Percentiles rank a stretch among this genome's conserved stretches.
These are phyloP conservation scores for Sclerotinia sclerotiorum DNA, from an alignment of 2,329 filamentous ascomycete genomes.

Conservation along the genomic window DNA sequence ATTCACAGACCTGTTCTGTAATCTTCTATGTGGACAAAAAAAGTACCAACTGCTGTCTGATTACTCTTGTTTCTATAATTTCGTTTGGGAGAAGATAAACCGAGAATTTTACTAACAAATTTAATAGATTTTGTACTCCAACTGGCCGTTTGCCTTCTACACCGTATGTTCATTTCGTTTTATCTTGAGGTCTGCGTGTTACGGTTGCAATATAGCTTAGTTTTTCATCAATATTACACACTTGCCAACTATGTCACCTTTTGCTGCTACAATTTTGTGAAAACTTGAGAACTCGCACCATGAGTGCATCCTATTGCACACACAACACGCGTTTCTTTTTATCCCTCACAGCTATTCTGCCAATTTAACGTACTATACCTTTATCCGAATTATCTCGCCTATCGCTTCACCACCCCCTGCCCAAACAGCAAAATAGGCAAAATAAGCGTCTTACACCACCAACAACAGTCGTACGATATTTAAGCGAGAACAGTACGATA, in stretches of 20 bases:
- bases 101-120: slow-evolving; percentile 22
- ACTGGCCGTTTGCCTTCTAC: not conserved
- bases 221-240: not conserved
- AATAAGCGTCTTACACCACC: slow-evolving; percentile 5
- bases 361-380: not conserved
- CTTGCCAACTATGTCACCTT: not conserved
- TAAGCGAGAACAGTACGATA: not conserved
- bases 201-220: not conserved
- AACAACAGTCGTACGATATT: slow-evolving; percentile 3
- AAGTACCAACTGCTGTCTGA: slow-evolving; percentile 86
- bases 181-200: not conserved
- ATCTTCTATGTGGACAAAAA: slow-evolving; percentile 62
- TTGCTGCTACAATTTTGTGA: not conserved
- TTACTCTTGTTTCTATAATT: slow-evolving; percentile 29
- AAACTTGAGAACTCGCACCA: not conserved
- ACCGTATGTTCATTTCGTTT: slow-evolving; percentile 11
- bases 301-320: not conserved
- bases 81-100: not conserved
- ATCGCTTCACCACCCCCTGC: not conserved
- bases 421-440: not conserved
- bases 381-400: not conserved
- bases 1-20: slow-evolving; percentile 88
- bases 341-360: not conserved
- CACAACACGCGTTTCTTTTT: not conserved
- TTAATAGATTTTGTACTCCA: slow-evolving; percentile 1